Evolutionary conservation across 2,329 filamentous ascomycete species (phyloP), one percentile per base, ranked within the genome.

Genomic region (Tympanopsis confertula): DNA sequence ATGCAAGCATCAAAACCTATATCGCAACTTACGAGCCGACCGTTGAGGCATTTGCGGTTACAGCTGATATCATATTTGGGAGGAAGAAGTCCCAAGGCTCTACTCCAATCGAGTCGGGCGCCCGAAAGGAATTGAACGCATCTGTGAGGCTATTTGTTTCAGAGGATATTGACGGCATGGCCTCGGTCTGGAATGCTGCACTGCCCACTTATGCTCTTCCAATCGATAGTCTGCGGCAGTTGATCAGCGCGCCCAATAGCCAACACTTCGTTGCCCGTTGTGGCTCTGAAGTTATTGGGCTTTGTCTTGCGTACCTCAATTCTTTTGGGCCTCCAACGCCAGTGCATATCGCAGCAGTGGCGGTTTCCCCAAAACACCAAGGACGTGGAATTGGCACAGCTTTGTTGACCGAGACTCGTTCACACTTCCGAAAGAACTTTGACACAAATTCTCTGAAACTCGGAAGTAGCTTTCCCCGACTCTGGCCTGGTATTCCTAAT

Each of bases 1-100:
- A 54, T 7, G 40, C 41, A 1, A 45, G 44, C 5, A 50, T 62
- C 20, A 51, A 52, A 37, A 65, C 62, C 14, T 65, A 65, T 36
- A 52, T 66, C 22, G 46, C 59, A 4, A 64, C 58, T 4, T 64
- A 65, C 37, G 62, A 66, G 37, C 62, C 62, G 13, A 66, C 59
- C 0, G 37, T 53, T 12, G 58, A 61, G 35, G 61, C 62, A 3
- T 65, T 65, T 39, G 44, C 49, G 15, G 54, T 58, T 7, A 61
- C 59, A 5, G 47, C 53, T 3, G 48, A 56, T 35, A 47, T 61
- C 4, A 56, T 65, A 14, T 66, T 65, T 39, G 59, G 60, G 7
- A 32, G 39, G 3, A 36, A 38, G 3, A 33, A 41, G 4, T 42
- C 57, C 18, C 45, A 42, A 13, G 62, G 62, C 3, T 33, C 37